A percentile compares a stretch with the other conserved stretches of the same genome.
Evolutionary conservation across 495 filamentous ascomycete species (phyloP).

Genomic region (Xylaria cubensis): DNA sequence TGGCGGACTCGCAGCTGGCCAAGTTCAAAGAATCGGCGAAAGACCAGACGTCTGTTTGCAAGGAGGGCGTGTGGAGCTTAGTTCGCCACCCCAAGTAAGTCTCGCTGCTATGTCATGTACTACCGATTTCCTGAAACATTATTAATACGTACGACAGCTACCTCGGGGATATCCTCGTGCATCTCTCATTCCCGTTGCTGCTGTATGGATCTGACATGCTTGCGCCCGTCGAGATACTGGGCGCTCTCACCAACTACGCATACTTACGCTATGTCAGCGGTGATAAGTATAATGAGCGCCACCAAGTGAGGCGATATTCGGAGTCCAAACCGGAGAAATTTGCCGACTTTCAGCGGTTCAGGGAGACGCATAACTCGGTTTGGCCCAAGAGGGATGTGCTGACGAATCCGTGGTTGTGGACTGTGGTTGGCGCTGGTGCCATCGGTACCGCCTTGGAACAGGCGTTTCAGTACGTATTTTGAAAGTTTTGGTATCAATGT

Average conservation of each 20-base stretch:
- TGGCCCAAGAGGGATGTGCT: slow-evolving; percentile 59
- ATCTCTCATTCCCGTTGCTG: slow-evolving; percentile 56
- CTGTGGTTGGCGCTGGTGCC: slow-evolving; percentile 54
- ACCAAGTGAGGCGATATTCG: slow-evolving; percentile 57
- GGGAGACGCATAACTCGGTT: slow-evolving; percentile 61
- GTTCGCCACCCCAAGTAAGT: slow-evolving; percentile 68
- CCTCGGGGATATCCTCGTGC: slow-evolving; percentile 62
- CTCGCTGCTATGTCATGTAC: neutral
- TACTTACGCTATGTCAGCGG: slow-evolving; percentile 63
- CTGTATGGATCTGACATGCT: slow-evolving; percentile 59
- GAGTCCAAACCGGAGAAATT: slow-evolving; percentile 55
- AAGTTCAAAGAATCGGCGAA: slow-evolving; percentile 42
- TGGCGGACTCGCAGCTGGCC: slow-evolving; percentile 62
- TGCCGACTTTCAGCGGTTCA: slow-evolving; percentile 55
- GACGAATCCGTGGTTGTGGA: slow-evolving; percentile 61
- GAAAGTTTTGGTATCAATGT: neutral
- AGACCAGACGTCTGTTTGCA: slow-evolving; percentile 47
- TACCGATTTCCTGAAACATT: neutral
- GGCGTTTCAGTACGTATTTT: slow-evolving; percentile 24
- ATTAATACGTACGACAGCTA: slow-evolving; percentile 48
- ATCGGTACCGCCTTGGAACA: slow-evolving; percentile 41
- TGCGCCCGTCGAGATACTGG: slow-evolving; percentile 59
- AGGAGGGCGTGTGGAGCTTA: slow-evolving; percentile 64
- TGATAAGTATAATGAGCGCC: slow-evolving; percentile 59
- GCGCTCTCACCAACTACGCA: slow-evolving; percentile 62